phyloP scores from a whole-genome alignment of 331 rosid genomes.

The Arachis monticola region DNA sequence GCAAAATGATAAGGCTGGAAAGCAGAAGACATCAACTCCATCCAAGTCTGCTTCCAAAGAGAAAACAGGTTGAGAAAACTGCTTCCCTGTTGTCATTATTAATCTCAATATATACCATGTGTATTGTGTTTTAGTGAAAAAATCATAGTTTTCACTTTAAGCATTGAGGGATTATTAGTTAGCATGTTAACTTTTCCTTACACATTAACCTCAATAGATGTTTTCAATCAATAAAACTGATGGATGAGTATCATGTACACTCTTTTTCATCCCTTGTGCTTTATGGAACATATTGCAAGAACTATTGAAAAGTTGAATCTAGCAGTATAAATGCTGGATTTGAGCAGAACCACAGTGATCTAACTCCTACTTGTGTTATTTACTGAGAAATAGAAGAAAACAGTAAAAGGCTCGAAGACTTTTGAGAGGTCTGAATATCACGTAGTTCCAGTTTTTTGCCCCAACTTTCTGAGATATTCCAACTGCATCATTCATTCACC shows the following conservation, averaged over 20 bases:
- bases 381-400: too few species aligned
- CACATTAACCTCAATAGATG: not conserved
- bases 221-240: slow-evolving; percentile 14
- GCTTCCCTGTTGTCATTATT: slow-evolving; percentile 10
- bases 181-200: not conserved
- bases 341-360: too few species aligned
- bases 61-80: slow-evolving; percentile 65
- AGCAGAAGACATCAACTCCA: slow-evolving; percentile 52
- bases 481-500: too few species aligned
- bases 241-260: slow-evolving; percentile 6
- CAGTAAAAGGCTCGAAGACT: too few species aligned
- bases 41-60: slow-evolving; percentile 69
- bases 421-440: too few species aligned
- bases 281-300: not conserved
- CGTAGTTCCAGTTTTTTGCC: too few species aligned
- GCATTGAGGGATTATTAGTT: not conserved
- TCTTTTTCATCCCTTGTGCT: slow-evolving; percentile 1
- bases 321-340: too few species aligned
- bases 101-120: not conserved
- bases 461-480: too few species aligned
- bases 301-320: too few species aligned
- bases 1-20: slow-evolving; percentile 60
- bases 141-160: slow-evolving; percentile 6
- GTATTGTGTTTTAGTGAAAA: not conserved
- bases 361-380: too few species aligned